Percentiles rank a stretch among this genome's conserved stretches.
Conservation (phyloP, 2,329 filamentous ascomycete genomes). For the Trichothecium roseum region DNA sequence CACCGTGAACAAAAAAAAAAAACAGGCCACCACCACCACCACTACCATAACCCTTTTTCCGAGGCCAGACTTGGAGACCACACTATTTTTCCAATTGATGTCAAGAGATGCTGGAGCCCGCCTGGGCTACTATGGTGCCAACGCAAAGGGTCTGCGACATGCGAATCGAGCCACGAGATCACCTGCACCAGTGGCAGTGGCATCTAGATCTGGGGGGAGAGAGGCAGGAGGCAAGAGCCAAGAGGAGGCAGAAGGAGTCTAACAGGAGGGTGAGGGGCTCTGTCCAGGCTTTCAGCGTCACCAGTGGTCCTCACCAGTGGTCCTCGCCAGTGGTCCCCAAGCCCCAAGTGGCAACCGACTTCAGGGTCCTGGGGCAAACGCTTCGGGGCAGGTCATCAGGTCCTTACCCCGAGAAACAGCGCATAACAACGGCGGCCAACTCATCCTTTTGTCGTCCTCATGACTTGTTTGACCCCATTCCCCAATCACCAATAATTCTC, state of each 20-base stretch:
- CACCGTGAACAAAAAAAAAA: background rate
- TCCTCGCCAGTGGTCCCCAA: background rate
- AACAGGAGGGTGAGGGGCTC: too few relatives aligned
- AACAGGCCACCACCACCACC: too few relatives aligned
- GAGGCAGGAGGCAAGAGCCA: too few relatives aligned
- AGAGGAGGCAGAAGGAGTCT: too few relatives aligned
- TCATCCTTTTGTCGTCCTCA: background rate
- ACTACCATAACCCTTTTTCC: too few relatives aligned
- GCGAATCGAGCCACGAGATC: slow-evolving; percentile 1
- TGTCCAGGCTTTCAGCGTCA: background rate
- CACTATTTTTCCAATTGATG: background rate
- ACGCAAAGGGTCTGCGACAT: slow-evolving; percentile 7
- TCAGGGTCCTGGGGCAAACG: background rate
- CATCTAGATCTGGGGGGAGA: too few relatives aligned
- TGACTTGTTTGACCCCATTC: too few relatives aligned
- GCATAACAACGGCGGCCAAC: background rate
- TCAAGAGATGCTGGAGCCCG: too few relatives aligned
- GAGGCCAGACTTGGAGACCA: background rate
- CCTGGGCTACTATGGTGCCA: slow-evolving; percentile 2
- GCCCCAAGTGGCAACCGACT: background rate
- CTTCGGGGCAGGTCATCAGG: slow-evolving; percentile 12
- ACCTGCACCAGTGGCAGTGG: background rate
- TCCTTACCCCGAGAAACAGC: slow-evolving; percentile 23
- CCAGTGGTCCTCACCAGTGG: background rate
- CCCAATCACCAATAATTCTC: too few relatives aligned